A percentile compares a stretch with the other conserved stretches of the same genome.
These are phyloP conservation scores for Phytopythium boreale DNA, from an alignment of 352 stramenopile species.

Conservation along the genomic window DNA sequence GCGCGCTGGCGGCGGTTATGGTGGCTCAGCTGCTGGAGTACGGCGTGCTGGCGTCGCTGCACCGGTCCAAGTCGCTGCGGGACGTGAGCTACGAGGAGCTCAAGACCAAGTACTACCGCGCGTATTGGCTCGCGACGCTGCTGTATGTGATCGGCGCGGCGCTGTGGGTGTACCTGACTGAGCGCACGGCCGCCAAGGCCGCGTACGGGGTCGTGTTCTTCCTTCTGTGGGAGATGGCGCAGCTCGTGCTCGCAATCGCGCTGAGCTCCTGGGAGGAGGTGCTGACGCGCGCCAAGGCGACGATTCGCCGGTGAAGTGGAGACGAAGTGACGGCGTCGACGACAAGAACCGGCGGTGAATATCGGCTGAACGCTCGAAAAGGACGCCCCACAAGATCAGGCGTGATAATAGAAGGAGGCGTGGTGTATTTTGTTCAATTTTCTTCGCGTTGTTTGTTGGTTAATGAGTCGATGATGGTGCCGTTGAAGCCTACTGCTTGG, in stretches of 20 bases:
- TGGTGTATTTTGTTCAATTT: too few species aligned
- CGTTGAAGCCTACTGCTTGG: background rate
- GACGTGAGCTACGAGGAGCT: constrained; percentile 30
- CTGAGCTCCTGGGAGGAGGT: constrained; percentile 63
- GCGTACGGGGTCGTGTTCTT: constrained; percentile 57
- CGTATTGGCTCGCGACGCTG: constrained; percentile 58
- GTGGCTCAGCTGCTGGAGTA: constrained; percentile 55
- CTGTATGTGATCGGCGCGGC: constrained; percentile 30
- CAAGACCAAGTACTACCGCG: constrained; percentile 53
- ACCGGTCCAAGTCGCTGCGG: constrained; percentile 50
- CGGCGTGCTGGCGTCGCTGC: constrained; percentile 25
- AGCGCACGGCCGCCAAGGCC: constrained; percentile 38
- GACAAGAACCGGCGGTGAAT: background rate
- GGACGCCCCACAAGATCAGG: background rate
- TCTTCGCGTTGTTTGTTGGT: background rate
- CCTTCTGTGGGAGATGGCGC: constrained; percentile 42
- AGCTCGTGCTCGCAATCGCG: constrained; percentile 50
- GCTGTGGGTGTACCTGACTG: constrained; percentile 63
- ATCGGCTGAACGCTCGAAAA: too few species aligned
- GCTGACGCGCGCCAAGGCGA: constrained; percentile 24
- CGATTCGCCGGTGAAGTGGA: constrained; percentile 8
- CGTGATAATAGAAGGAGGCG: background rate
- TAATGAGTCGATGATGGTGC: rapidly evolving
- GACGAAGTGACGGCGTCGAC: background rate
- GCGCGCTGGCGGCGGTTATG: constrained; percentile 47